Percentiles rank a stretch among this genome's conserved stretches.
Evolutionary conservation across 768 basidiomycete genomes (phyloP).

Genomic region (Hygrophorus russula): DNA sequence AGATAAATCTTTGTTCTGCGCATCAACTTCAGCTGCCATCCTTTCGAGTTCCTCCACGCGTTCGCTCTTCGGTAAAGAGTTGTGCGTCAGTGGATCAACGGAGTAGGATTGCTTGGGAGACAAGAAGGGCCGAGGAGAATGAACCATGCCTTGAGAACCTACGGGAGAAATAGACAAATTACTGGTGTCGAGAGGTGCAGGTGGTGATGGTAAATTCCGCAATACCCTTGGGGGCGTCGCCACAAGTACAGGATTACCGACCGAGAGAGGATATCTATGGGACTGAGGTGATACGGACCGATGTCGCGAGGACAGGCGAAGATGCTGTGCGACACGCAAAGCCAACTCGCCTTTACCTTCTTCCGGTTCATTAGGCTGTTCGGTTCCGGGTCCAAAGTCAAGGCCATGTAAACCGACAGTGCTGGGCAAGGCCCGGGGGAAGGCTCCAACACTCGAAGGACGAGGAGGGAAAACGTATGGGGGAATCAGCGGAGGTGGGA

Average conservation of each 20-base stretch:
- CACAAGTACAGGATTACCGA: slow-evolving; percentile 9
- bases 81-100: slow-evolving; percentile 25
- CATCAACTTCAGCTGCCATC: slow-evolving; percentile 52
- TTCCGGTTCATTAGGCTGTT: slow-evolving; percentile 25
- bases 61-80: slow-evolving; percentile 35
- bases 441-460: slow-evolving; percentile 39
- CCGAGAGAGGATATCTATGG: slow-evolving; percentile 37
- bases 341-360: slow-evolving; percentile 54
- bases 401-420: slow-evolving; percentile 19
- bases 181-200: slow-evolving; percentile 2
- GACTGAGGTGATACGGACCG: slow-evolving; percentile 54
- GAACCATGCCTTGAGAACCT: slow-evolving; percentile 23
- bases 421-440: slow-evolving; percentile 19
- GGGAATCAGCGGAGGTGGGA: slow-evolving; percentile 18
- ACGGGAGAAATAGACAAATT: slow-evolving; percentile 15
- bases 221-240: slow-evolving; percentile 4
- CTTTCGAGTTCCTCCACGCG: slow-evolving; percentile 62
- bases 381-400: slow-evolving; percentile 8
- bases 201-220: slow-evolving; percentile 6
- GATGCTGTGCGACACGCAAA: slow-evolving; percentile 45
- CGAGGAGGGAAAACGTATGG: slow-evolving; percentile 21
- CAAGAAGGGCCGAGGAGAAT: slow-evolving; percentile 59
- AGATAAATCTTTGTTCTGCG: slow-evolving; percentile 24
- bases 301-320: slow-evolving; percentile 43
- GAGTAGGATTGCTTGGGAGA: slow-evolving; percentile 54